A percentile compares a stretch with the other conserved stretches of the same genome.
Conservation (phyloP, 805 yeast genomes). For the Metschnikowia reukaufii region DNA sequence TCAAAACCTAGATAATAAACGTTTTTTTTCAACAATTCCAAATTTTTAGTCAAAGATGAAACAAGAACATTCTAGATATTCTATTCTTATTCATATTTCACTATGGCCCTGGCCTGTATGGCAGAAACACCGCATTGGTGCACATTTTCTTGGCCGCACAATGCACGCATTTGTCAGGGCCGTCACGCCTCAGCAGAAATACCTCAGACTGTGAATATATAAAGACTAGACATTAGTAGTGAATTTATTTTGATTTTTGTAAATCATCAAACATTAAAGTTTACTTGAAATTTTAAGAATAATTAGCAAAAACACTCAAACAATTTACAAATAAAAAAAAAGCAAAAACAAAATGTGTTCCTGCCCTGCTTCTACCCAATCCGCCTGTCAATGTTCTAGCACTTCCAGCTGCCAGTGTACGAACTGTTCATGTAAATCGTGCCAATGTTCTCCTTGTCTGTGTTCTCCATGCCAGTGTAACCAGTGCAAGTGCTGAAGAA, state of each 20-base stretch:
- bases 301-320: too few species aligned
- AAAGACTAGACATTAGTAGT: too few species aligned
- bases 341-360: background rate
- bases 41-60: background rate
- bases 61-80: background rate
- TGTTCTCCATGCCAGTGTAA: constrained; percentile 10
- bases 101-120: background rate
- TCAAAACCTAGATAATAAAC: background rate
- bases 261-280: too few species aligned
- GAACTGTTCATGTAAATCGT: background rate
- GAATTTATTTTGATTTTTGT: too few species aligned
- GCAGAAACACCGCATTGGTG: constrained; percentile 7
- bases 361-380: constrained; percentile 1
- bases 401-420: constrained; percentile 1
- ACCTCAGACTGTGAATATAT: background rate
- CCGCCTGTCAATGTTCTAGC: background rate
- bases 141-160: background rate
- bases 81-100: background rate
- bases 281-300: too few species aligned
- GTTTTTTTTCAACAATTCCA: background rate
- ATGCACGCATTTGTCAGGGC: background rate
- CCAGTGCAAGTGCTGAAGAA: constrained; percentile 4
- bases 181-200: background rate
- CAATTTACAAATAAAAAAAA: background rate
- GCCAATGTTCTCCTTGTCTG: background rate